Conservation (phyloP, 108 stramenopile species). For the Epithemia pelagica region DNA sequence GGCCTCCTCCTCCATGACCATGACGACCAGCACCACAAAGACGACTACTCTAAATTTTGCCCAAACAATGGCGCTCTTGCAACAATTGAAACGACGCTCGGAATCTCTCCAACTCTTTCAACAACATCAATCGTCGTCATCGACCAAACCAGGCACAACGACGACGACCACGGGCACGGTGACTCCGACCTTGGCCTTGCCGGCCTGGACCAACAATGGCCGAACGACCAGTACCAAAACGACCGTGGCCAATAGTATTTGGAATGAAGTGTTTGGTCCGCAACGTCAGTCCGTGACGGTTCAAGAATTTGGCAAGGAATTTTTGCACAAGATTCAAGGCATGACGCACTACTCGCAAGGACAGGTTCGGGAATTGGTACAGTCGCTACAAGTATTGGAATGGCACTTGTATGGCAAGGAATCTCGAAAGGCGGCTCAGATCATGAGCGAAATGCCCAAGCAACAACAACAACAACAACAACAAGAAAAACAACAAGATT, state of each 20-base stretch:
- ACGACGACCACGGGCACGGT: too few relatives aligned
- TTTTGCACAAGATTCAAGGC: constrained; percentile 40
- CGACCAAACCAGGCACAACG: too few relatives aligned
- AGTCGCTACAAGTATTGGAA: background rate
- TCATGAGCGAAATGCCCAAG: background rate
- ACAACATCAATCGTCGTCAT: too few relatives aligned
- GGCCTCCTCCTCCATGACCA: too few relatives aligned
- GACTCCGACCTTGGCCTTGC: too few relatives aligned
- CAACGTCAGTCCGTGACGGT: constrained; percentile 32
- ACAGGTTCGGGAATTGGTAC: constrained; percentile 41
- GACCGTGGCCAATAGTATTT: constrained; percentile 21
- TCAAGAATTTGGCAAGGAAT: constrained; percentile 38
- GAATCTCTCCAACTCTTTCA: too few relatives aligned
- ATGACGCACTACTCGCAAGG: constrained; percentile 33
- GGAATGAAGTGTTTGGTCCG: constrained; percentile 42
- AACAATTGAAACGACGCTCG: constrained; percentile 28
- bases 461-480: background rate
- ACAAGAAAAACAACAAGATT: too few relatives aligned
- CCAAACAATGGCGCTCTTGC: constrained; percentile 39
- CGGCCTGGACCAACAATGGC: too few relatives aligned
- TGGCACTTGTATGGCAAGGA: background rate
- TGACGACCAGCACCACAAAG: too few relatives aligned
- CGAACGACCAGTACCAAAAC: background rate
- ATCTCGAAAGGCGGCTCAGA: background rate
- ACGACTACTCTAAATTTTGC: constrained; percentile 27